phyloP scores from a whole-genome alignment of 148 eudicot genomes.

The Nepenthes mirabilis region DNA sequence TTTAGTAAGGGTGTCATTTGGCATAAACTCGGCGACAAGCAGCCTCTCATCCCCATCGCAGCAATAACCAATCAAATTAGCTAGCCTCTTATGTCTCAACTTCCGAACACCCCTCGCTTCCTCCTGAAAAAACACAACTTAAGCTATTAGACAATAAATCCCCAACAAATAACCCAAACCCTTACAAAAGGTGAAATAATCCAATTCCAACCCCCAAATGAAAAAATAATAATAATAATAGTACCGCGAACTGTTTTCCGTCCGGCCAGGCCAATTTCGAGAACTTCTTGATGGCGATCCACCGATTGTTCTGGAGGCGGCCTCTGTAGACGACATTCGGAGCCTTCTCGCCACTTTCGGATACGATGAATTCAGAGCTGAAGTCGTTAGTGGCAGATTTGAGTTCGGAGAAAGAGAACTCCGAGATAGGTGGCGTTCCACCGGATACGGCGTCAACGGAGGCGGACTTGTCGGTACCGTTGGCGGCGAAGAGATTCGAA shows the following conservation, averaged over 20 bases:
- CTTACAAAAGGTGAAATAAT: not conserved
- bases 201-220: not conserved
- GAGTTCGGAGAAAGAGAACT: conserved; percentile 51
- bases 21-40: conserved; percentile 97
- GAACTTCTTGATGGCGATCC: conserved; percentile 82
- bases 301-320: conserved; percentile 44
- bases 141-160: conserved; percentile 6
- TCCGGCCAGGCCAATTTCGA: conserved; percentile 94
- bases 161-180: conserved; percentile 4
- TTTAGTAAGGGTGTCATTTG: conserved; percentile 89
- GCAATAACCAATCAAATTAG: conserved; percentile 92
- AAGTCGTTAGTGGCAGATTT: conserved; percentile 63
- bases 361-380: conserved; percentile 57
- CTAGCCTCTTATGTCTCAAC: conserved; percentile 72
- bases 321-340: conserved; percentile 74
- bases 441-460: conserved; percentile 1
- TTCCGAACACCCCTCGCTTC: conserved; percentile 93
- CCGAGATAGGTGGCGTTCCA: conserved; percentile 26
- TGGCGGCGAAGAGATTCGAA: conserved; percentile 10
- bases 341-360: conserved; percentile 79
- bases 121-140: conserved; percentile 35
- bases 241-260: conserved; percentile 79
- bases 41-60: conserved; percentile 95
- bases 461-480: conserved; percentile 14
- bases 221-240: not conserved